Conservation (phyloP, 179 eudicot genomes). For the Patellifolia procumbens region DNA sequence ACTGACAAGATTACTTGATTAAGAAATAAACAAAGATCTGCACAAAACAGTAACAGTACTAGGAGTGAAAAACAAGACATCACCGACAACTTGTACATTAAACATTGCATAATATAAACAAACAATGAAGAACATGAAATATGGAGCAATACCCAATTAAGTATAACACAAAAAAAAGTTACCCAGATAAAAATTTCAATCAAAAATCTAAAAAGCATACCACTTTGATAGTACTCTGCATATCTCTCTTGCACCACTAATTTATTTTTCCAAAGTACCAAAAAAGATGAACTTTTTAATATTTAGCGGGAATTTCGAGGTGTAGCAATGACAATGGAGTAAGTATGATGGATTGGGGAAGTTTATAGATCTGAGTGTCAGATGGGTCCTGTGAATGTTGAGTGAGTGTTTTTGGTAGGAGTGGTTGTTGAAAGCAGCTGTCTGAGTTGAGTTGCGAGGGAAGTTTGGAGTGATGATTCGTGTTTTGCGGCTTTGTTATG, state of each 20-base stretch:
- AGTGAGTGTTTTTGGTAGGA: slow-evolving; percentile 14
- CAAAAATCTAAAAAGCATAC: slow-evolving; percentile 23
- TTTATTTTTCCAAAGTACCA: not conserved
- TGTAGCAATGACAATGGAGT: not conserved
- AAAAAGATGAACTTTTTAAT: slow-evolving; percentile 8
- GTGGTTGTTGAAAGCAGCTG: slow-evolving; percentile 8
- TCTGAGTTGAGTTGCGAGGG: slow-evolving; percentile 3
- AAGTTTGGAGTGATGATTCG: slow-evolving; percentile 11
- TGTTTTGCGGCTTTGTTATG: not conserved
- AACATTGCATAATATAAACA: not conserved
- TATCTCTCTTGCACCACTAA: not conserved
- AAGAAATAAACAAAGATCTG: not conserved
- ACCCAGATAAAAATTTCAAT: slow-evolving; percentile 21
- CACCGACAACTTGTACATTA: not conserved
- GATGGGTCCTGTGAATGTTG: not conserved
- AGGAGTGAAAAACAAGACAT: not conserved
- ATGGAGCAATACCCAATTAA: slow-evolving; percentile 19
- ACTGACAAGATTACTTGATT: not conserved
- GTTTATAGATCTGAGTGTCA: slow-evolving; percentile 20
- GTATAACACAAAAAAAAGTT: not conserved
- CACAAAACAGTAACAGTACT: not conserved
- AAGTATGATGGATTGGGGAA: not conserved
- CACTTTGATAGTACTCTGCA: slow-evolving; percentile 24
- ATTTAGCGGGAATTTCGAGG: not conserved
- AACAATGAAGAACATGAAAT: not conserved